These are phyloP conservation scores for Acacia confusa DNA, from an alignment of 306 rosid genomes.

Conservation along the genomic window DNA sequence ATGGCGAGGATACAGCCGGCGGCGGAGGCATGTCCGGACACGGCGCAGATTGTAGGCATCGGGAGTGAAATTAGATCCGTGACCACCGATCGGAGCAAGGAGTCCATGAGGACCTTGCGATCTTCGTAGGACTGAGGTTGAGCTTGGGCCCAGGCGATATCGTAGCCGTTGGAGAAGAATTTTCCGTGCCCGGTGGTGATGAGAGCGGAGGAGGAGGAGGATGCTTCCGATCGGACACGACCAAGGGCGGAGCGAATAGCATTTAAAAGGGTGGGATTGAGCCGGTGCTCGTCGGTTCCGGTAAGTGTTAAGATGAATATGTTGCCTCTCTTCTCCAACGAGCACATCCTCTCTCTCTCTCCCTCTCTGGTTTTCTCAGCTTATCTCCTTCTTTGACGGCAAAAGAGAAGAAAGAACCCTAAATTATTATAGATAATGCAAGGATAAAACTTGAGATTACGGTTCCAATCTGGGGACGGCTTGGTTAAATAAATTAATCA, in stretches of 20 bases:
- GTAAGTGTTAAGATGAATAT: slow-evolving; percentile 69
- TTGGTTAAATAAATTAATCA: not conserved
- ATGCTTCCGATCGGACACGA: slow-evolving; percentile 53
- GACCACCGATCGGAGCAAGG: slow-evolving; percentile 37
- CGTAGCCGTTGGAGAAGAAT: slow-evolving; percentile 91
- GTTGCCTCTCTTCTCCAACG: slow-evolving; percentile 61
- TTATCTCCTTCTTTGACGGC: not conserved
- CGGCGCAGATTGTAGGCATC: slow-evolving; percentile 77
- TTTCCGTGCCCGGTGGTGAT: slow-evolving; percentile 87
- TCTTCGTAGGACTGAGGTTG: slow-evolving; percentile 3
- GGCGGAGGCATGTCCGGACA: slow-evolving; percentile 81
- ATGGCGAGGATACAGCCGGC: slow-evolving; percentile 69
- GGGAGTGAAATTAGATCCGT: slow-evolving; percentile 67
- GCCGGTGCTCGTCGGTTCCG: slow-evolving; percentile 69
- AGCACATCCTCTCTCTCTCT: slow-evolving; percentile 46
- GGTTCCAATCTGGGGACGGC: too few relatives aligned
- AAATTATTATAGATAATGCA: not conserved
- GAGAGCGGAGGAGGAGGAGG: slow-evolving; percentile 50
- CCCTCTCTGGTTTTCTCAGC: not conserved
- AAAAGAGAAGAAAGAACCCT: too few relatives aligned
- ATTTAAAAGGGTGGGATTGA: slow-evolving; percentile 65
- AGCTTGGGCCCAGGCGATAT: slow-evolving; percentile 54
- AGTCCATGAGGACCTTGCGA: slow-evolving; percentile 32
- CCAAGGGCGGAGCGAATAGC: slow-evolving; percentile 53
- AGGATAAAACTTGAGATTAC: not conserved